Evolutionary conservation across 768 basidiomycete genomes (phyloP).

Genomic region (Russula olivacea): DNA sequence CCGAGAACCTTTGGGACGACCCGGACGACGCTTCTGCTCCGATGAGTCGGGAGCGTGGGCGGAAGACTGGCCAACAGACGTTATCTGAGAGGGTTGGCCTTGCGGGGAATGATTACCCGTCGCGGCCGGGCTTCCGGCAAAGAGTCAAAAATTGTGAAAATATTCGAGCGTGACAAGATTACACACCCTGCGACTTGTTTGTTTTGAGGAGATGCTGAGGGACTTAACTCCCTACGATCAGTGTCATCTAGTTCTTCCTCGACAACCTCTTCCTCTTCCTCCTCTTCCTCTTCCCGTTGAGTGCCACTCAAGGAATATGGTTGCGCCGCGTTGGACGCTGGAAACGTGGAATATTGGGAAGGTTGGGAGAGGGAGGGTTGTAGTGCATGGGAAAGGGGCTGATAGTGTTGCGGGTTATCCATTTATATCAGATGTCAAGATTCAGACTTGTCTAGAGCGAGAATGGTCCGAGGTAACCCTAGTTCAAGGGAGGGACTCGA

Average conservation of each 20-base stretch:
- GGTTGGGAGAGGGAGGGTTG: slow-evolving; percentile 43
- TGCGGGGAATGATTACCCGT: slow-evolving; percentile 19
- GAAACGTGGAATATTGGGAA: slow-evolving; percentile 26
- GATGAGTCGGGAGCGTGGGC: slow-evolving; percentile 31
- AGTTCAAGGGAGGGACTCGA: slow-evolving; percentile 15
- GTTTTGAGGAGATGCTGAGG: slow-evolving; percentile 30
- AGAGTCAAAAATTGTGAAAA: slow-evolving; percentile 21
- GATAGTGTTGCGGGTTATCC: slow-evolving; percentile 76
- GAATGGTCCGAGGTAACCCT: slow-evolving; percentile 18
- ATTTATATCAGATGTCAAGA: slow-evolving; percentile 32
- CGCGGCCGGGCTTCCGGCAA: slow-evolving; percentile 28
- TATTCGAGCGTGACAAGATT: slow-evolving; percentile 24
- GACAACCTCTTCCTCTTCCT: slow-evolving; percentile 68
- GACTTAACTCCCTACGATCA: slow-evolving; percentile 32
- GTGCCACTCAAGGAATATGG: slow-evolving; percentile 29
- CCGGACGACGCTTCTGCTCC: slow-evolving; percentile 64
- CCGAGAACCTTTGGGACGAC: slow-evolving; percentile 75
- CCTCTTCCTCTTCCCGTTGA: slow-evolving; percentile 56
- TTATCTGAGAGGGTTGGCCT: slow-evolving; percentile 7
- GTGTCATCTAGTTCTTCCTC: slow-evolving; percentile 55
- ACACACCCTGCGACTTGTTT: slow-evolving; percentile 31
- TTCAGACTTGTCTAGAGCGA: slow-evolving; percentile 11
- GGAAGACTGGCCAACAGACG: slow-evolving; percentile 23
- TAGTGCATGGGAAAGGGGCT: slow-evolving; percentile 73
- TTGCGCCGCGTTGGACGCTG: slow-evolving; percentile 21